Evolutionary conservation across 2,329 filamentous ascomycete genomes (phyloP), one percentile per base, ranked within the genome.

Genomic region (Scleromitrula shiraiana): DNA sequence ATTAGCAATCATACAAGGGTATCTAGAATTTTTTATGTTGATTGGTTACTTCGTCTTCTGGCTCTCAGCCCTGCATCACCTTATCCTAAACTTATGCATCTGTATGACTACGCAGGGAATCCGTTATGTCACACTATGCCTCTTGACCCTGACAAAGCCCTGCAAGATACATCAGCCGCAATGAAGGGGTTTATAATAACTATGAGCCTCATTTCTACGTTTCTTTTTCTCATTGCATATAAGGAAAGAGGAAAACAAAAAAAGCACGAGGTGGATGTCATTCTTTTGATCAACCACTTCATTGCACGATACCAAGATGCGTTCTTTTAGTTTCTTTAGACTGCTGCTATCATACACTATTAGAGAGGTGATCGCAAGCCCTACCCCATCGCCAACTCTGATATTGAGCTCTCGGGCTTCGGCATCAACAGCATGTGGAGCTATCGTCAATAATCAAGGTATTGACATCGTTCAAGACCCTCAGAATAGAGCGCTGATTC

Each of bases 341-440:
- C 20, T 45, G 8, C 26, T 32, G 33, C 8, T 45, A 17, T 35
- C 35, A 14, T 23, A 30, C 33, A 30, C 2, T 44, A 8, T 37
- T 5, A 22, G 19, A 14, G 22, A 14, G 22, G 27, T 45, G 12
- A 23, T 15, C 9, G 30, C 30, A 23, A 48, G 17, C 41, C 38
- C 38, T 14, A 36, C 29, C 6, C 17, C 27, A 23, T 17, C 5
- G 14, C 15, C 17, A n/a, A 33, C 41, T 7, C 22, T 27, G 10
- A 50, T 42, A 4, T 27, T 46, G 19, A 50, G 41, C 23, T 20
- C 47, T 33, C 43, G 47, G 17, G 32, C 22, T 7, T 29, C 53
- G 10, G 23, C 43, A 23, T 53, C 50, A 23, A 56, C 51, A 19
- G 53, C 54, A 9, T 56, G 54, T 29, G 54, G 54, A 15, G 36